Evolutionary conservation across 1,139 yeast species (phyloP).

Genomic region (Candida tetrigidarum): DNA sequence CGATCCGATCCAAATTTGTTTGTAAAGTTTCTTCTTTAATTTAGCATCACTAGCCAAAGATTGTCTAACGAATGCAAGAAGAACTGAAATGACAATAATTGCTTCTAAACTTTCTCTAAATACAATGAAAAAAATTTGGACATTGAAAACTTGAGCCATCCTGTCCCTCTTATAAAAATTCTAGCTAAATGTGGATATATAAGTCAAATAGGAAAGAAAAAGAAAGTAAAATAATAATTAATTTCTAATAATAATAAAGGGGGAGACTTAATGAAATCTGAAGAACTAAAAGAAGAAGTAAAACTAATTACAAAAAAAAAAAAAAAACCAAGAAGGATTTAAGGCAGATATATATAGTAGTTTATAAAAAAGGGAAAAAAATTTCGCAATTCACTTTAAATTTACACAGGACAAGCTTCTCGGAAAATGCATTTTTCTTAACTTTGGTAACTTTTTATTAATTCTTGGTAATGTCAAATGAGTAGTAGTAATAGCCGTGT

Average conservation of each 20-base stretch:
- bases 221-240: not conserved
- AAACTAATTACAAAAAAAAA: not conserved
- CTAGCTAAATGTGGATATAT: conserved; percentile 1
- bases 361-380: not conserved
- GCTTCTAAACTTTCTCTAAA: conserved; percentile 90
- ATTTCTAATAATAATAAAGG: conserved; percentile 8
- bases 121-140: conserved; percentile 73
- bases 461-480: too few relatives aligned
- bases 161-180: conserved; percentile 9
- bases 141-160: conserved; percentile 51
- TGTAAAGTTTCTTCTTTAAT: conserved; percentile 59
- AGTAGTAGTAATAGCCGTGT: too few relatives aligned
- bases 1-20: conserved; percentile 82
- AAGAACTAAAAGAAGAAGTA: not conserved
- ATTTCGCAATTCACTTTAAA: not conserved
- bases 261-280: conserved; percentile 9
- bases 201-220: not conserved
- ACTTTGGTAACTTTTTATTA: too few relatives aligned
- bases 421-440: not conserved
- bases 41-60: conserved; percentile 60
- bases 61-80: conserved; percentile 84
- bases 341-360: not conserved
- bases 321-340: not conserved
- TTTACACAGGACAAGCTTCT: not conserved
- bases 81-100: conserved; percentile 80